A percentile compares a stretch with the other conserved stretches of the same genome.
phyloP scores from a whole-genome alignment of 805 yeast genomes.

The Saturnispora serradocipensis region DNA sequence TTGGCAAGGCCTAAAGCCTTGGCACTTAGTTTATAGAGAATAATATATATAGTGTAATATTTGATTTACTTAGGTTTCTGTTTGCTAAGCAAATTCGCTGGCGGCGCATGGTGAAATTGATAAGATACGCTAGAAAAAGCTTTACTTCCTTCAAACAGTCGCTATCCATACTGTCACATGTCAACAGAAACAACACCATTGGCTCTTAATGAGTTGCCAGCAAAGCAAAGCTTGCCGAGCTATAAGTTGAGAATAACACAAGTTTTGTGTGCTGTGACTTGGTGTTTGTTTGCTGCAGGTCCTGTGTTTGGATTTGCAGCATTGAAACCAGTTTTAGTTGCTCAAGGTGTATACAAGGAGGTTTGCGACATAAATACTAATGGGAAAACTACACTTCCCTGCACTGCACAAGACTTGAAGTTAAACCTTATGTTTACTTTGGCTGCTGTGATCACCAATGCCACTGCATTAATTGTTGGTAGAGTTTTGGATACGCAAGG shows the following conservation, averaged over 20 bases:
- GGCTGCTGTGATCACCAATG: constrained; percentile 82
- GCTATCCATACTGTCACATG: background rate
- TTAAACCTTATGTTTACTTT: constrained; percentile 75
- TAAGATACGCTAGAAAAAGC: background rate
- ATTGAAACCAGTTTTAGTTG: constrained; percentile 68
- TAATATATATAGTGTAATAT: background rate
- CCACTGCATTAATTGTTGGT: constrained; percentile 77
- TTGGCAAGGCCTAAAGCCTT: constrained; percentile 20
- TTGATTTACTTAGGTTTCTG: background rate
- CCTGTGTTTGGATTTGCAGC: constrained; percentile 96
- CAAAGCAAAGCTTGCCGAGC: constrained; percentile 16
- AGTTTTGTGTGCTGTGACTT: constrained; percentile 61
- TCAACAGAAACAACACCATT: constrained; percentile 21
- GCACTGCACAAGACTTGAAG: constrained; percentile 74
- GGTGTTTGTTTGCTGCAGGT: constrained; percentile 92
- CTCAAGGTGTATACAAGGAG: constrained; percentile 67
- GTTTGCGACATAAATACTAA: constrained; percentile 35
- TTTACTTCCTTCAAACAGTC: background rate
- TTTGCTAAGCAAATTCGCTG: background rate
- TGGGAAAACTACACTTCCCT: constrained; percentile 22
- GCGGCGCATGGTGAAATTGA: background rate
- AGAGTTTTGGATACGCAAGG: constrained; percentile 69
- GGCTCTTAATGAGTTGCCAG: constrained; percentile 7
- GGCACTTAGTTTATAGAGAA: background rate
- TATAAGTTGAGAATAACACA: constrained; percentile 36